Evolutionary conservation across 352 stramenopile genomes (phyloP).

Genomic region (Pythium aquatile): DNA sequence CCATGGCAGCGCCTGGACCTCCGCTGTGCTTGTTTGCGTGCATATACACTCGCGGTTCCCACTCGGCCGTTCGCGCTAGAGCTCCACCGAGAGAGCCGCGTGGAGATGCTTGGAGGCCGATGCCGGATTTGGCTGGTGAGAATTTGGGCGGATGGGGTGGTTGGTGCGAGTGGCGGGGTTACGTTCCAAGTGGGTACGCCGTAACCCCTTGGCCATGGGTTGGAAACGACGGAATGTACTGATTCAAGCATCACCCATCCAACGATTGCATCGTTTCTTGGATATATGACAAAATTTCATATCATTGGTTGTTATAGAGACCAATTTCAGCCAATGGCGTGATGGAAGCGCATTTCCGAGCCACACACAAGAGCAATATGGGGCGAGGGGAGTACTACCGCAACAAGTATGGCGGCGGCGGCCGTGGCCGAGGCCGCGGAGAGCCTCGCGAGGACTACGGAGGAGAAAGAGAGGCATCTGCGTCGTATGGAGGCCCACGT

Average conservation of each 20-base stretch:
- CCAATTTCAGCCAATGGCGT: background rate
- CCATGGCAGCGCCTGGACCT: constrained; percentile 3
- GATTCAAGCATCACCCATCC: background rate
- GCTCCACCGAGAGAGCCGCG: background rate
- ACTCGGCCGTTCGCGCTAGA: background rate
- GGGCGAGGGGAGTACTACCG: constrained; percentile 87
- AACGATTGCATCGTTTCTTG: background rate
- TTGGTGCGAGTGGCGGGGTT: constrained; percentile 7
- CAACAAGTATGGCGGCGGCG: constrained; percentile 84
- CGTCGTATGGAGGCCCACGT: constrained; percentile 13
- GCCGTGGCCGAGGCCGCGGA: constrained; percentile 28
- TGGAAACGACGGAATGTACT: constrained; percentile 2
- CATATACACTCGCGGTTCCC: constrained; percentile 2
- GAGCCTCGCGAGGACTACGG: constrained; percentile 6
- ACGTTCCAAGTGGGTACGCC: constrained; percentile 1
- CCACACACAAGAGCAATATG: constrained; percentile 32
- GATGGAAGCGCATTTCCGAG: background rate
- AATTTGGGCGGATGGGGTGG: constrained; percentile 10
- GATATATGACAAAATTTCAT: background rate
- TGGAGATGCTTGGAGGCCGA: background rate
- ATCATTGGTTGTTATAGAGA: background rate
- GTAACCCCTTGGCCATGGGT: constrained; percentile 4
- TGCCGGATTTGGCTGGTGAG: constrained; percentile 8
- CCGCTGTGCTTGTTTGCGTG: constrained; percentile 25
- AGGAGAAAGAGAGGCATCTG: background rate